Percentiles rank a stretch among this genome's conserved stretches.
These are phyloP conservation scores for Linnemannia elongata DNA, from an alignment of 192 early-diverging fungal species.

Conservation along the genomic window DNA sequence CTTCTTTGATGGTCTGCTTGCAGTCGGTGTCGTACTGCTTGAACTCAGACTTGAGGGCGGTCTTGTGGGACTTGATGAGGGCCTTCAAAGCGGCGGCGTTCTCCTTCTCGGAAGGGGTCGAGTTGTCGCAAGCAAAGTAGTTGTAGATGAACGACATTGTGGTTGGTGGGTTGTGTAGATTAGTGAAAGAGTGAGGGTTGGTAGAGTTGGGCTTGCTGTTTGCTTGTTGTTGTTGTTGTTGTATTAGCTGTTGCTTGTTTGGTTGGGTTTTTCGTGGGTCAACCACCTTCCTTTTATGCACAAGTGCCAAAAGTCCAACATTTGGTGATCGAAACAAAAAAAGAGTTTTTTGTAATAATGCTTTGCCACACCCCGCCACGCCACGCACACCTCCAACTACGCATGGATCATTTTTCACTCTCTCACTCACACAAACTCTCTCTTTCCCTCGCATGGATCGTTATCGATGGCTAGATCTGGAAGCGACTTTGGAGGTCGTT, in stretches of 20 bases:
- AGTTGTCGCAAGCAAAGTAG: constrained; percentile 14
- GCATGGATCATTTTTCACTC: too few species aligned
- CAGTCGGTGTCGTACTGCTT: constrained; percentile 14
- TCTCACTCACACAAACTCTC: too few species aligned
- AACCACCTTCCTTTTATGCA: too few species aligned
- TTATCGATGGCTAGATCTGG: too few species aligned
- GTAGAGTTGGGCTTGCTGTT: not conserved
- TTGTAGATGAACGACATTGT: constrained; percentile 33
- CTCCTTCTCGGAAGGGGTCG: constrained; percentile 21
- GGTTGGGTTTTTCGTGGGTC: too few species aligned
- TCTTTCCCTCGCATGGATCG: too few species aligned
- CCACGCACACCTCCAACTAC: too few species aligned
- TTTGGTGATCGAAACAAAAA: too few species aligned
- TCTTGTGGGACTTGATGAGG: constrained; percentile 15
- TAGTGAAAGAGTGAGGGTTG: not conserved
- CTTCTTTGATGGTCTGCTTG: constrained; percentile 21
- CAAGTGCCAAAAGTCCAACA: too few species aligned
- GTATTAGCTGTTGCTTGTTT: not conserved
- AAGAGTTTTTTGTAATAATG: too few species aligned
- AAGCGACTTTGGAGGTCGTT: too few species aligned
- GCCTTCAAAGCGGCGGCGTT: constrained; percentile 23
- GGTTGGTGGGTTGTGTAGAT: not conserved
- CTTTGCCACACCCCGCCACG: too few species aligned
- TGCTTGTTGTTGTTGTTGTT: not conserved
- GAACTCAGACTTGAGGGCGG: constrained; percentile 12